Evolutionary conservation across 2,329 filamentous ascomycete species (phyloP).

Genomic region (Macrophomina tecta): DNA sequence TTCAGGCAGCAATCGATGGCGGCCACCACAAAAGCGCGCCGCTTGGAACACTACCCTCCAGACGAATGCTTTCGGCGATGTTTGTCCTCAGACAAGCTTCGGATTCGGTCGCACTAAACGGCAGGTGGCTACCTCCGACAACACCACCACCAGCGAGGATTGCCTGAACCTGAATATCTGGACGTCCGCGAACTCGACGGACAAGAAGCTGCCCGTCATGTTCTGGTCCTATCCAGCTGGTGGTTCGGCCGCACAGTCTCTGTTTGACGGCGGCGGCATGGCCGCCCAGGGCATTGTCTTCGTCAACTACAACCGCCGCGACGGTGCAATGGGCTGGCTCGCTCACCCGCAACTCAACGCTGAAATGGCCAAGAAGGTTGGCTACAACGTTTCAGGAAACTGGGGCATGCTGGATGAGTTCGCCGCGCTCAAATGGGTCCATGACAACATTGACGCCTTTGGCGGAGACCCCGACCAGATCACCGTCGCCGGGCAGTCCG

Average conservation of each 20-base stretch:
- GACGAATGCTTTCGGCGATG: slow-evolving; percentile 22
- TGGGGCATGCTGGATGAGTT: slow-evolving; percentile 53
- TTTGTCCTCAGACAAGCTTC: slow-evolving; percentile 5
- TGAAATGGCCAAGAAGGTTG: slow-evolving; percentile 58
- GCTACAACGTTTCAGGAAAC: slow-evolving; percentile 60
- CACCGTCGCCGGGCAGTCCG: slow-evolving; percentile 46
- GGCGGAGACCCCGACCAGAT: slow-evolving; percentile 48
- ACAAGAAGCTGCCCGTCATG: slow-evolving; percentile 48
- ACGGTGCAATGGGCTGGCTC: slow-evolving; percentile 76
- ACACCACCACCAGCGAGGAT: slow-evolving; percentile 46
- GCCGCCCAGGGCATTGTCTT: slow-evolving; percentile 68
- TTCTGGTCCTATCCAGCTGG: slow-evolving; percentile 33
- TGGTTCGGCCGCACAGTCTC: slow-evolving; percentile 30
- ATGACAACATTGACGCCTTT: slow-evolving; percentile 51
- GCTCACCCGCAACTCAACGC: slow-evolving; percentile 59
- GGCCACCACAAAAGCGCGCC: slow-evolving; percentile 6
- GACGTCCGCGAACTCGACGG: slow-evolving; percentile 41
- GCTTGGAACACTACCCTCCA: slow-evolving; percentile 25
- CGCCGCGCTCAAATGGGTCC: slow-evolving; percentile 53
- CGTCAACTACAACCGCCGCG: slow-evolving; percentile 79
- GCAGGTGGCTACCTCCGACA: neutral
- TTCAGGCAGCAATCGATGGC: slow-evolving; percentile 24
- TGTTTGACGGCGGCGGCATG: slow-evolving; percentile 29
- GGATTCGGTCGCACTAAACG: slow-evolving; percentile 16
- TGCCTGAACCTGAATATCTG: slow-evolving; percentile 56